Evolutionary conservation across 345 rosid genomes (phyloP).

Genomic region (Cardamine occulta): DNA sequence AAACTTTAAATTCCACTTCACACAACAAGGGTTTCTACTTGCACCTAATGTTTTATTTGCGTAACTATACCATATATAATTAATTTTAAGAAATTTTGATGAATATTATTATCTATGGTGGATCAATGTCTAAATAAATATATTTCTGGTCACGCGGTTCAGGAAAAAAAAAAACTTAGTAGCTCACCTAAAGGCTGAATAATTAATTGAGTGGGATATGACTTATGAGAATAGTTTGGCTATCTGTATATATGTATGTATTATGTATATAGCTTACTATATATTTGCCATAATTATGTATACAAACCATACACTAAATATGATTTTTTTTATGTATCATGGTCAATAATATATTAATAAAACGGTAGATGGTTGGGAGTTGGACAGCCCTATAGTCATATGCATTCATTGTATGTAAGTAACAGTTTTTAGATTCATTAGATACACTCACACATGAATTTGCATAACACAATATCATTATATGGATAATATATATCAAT

Average conservation of each 20-base stretch:
- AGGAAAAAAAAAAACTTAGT: not conserved
- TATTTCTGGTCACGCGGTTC: slow-evolving; percentile 7
- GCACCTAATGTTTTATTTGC: not conserved
- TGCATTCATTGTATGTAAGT: too few relatives aligned
- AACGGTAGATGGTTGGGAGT: not conserved
- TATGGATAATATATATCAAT: too few relatives aligned
- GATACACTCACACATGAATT: too few relatives aligned
- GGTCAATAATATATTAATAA: not conserved
- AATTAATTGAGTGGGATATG: slow-evolving; percentile 33
- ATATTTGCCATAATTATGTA: too few relatives aligned
- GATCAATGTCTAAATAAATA: slow-evolving; percentile 8
- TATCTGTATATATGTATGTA: not conserved
- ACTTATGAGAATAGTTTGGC: not conserved
- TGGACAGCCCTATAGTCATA: not conserved
- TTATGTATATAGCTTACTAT: not conserved
- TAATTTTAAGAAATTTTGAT: not conserved
- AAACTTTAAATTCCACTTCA: not conserved
- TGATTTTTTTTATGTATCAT: not conserved
- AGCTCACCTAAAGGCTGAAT: slow-evolving; percentile 44
- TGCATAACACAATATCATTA: too few relatives aligned
- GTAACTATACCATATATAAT: too few relatives aligned
- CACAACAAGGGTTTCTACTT: not conserved
- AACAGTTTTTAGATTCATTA: too few relatives aligned
- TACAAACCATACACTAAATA: too few relatives aligned
- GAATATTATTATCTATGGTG: not conserved